Evolutionary conservation across 495 filamentous ascomycete genomes (phyloP).

Genomic region (Neurospora sp.): DNA sequence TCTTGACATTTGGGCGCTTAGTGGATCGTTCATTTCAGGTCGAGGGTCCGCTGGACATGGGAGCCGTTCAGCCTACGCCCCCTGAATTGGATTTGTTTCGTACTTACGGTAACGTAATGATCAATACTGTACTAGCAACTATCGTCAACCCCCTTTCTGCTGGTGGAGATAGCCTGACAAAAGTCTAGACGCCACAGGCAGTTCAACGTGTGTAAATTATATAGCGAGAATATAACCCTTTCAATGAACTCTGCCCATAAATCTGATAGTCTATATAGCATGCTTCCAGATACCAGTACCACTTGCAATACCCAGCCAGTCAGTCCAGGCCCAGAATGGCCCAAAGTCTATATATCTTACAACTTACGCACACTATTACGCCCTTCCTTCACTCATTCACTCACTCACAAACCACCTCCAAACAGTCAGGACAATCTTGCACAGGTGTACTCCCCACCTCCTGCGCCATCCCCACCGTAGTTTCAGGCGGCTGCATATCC

Average conservation of each 20-base stretch:
- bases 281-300: neutral
- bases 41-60: neutral
- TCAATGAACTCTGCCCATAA: neutral
- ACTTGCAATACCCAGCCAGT: neutral
- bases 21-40: neutral
- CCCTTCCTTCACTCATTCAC: neutral
- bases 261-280: neutral
- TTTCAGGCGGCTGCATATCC: neutral
- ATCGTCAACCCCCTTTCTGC: neutral
- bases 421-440: neutral
- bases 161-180: neutral
- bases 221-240: neutral
- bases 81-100: neutral
- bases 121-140: neutral
- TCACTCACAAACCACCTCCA: neutral
- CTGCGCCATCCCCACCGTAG: neutral
- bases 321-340: neutral
- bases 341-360: neutral
- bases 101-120: neutral
- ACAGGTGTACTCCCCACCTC: neutral
- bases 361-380: neutral
- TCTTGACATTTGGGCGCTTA: neutral
- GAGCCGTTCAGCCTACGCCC: neutral
- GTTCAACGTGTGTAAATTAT: neutral
- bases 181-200: neutral